Conservation (phyloP, 495 filamentous ascomycete species). For the Lepraria neglecta region DNA sequence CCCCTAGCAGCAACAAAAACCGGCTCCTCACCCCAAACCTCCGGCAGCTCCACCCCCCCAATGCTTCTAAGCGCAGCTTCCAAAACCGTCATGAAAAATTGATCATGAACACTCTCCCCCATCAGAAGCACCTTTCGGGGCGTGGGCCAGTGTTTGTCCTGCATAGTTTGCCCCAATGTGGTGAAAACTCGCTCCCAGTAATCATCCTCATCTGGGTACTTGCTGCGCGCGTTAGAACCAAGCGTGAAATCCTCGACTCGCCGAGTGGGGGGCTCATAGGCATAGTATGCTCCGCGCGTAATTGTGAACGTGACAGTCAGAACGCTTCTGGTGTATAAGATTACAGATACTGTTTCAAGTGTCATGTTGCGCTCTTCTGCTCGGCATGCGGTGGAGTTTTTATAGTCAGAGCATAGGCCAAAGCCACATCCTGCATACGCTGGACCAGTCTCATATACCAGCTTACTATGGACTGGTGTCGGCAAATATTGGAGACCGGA, state of each 20-base stretch:
- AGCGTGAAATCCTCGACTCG: slow-evolving; percentile 8
- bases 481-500: slow-evolving; percentile 13
- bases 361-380: slow-evolving; percentile 16
- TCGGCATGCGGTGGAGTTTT: slow-evolving; percentile 8
- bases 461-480: neutral
- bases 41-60: slow-evolving; percentile 10
- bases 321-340: slow-evolving; percentile 14
- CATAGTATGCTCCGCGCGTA: neutral
- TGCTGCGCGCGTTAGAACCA: no score
- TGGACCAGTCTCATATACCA: slow-evolving; percentile 20
- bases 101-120: slow-evolving; percentile 14
- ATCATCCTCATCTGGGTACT: neutral
- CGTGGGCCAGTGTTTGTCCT: no score
- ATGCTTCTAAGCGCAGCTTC: slow-evolving; percentile 4
- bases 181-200: no score
- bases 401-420: slow-evolving; percentile 21
- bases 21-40: neutral
- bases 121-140: slow-evolving; percentile 20
- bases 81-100: no score
- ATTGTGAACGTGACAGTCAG: slow-evolving; percentile 5
- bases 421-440: slow-evolving; percentile 24
- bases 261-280: slow-evolving; percentile 16
- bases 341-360: slow-evolving; percentile 15
- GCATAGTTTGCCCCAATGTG: slow-evolving; percentile 5
- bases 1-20: slow-evolving; percentile 15